These are phyloP conservation scores for Saccharata proteae DNA, from an alignment of 2,329 filamentous ascomycete species.

Conservation along the genomic window DNA sequence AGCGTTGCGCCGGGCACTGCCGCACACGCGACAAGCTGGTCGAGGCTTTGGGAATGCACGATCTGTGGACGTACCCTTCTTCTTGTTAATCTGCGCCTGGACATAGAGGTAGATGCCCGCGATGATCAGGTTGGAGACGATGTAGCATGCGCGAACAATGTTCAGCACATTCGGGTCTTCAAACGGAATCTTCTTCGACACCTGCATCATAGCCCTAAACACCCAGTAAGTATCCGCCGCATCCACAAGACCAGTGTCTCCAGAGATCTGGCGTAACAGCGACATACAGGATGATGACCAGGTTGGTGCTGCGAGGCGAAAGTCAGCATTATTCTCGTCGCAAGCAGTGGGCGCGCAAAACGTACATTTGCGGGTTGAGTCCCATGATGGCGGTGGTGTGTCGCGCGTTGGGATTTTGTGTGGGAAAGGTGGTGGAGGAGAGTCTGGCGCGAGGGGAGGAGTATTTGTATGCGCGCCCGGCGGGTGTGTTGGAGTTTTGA, in stretches of 20 bases:
- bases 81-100: constrained; percentile 76
- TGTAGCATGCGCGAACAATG: constrained; percentile 51
- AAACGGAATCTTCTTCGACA: constrained; percentile 89
- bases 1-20: background rate
- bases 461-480: too few relatives aligned
- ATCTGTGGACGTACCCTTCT: constrained; percentile 82
- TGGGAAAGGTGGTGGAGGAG: background rate
- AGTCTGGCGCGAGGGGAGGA: background rate
- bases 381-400: constrained; percentile 6
- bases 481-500: background rate
- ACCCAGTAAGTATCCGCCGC: constrained; percentile 27
- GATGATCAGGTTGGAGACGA: constrained; percentile 72
- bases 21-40: background rate
- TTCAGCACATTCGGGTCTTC: constrained; percentile 68
- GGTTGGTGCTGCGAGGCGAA: constrained; percentile 56
- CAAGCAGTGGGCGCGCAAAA: background rate
- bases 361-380: constrained; percentile 16
- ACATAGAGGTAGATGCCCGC: constrained; percentile 74
- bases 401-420: background rate
- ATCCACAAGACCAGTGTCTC: constrained; percentile 3
- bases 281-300: constrained; percentile 76
- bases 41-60: constrained; percentile 1
- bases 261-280: constrained; percentile 3
- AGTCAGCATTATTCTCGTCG: constrained; percentile 13
- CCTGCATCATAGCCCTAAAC: constrained; percentile 90